These are phyloP conservation scores for Ceratobasidium sp. DNA, from an alignment of 1,284 basidiomycete genomes.

Conservation along the genomic window DNA sequence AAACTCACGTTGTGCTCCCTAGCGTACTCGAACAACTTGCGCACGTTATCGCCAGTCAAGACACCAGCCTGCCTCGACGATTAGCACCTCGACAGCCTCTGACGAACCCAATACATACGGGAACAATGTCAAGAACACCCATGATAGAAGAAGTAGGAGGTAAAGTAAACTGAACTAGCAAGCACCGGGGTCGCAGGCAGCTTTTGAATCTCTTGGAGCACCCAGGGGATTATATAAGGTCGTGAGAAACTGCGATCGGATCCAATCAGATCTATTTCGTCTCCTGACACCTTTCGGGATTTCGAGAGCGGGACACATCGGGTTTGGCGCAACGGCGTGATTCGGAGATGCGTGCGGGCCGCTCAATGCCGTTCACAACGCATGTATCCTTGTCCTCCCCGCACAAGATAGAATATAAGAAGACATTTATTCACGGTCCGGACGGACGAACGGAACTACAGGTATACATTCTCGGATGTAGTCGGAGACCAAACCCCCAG, in stretches of 20 bases:
- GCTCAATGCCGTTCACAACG: not conserved
- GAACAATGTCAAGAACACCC: conserved; percentile 75
- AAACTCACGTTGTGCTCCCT: conserved; percentile 75
- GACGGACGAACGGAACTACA: conserved; percentile 14
- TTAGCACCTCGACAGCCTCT: conserved; percentile 24
- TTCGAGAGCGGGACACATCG: conserved; percentile 1
- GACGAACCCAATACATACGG: conserved; percentile 48
- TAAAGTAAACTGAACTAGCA: conserved; percentile 5
- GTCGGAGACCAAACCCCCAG: conserved; percentile 7
- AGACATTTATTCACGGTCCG: conserved; percentile 24
- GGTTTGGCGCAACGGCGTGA: conserved; percentile 11
- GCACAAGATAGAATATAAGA: not conserved
- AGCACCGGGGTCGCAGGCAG: not conserved
- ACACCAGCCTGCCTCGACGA: conserved; percentile 73
- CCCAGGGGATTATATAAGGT: conserved; percentile 16
- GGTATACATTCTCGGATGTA: conserved; percentile 25
- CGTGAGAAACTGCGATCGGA: conserved; percentile 31
- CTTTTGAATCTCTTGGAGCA: conserved; percentile 25
- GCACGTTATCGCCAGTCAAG: conserved; percentile 84
- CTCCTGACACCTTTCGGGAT: not conserved
- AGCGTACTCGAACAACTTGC: conserved; percentile 88
- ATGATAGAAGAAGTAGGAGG: conserved; percentile 12
- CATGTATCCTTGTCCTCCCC: not conserved
- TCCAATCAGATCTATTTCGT: not conserved
- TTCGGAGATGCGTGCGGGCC: conserved; percentile 1